These are phyloP conservation scores for Salix suchowensis DNA, from an alignment of 345 rosid genomes.

Conservation along the genomic window DNA sequence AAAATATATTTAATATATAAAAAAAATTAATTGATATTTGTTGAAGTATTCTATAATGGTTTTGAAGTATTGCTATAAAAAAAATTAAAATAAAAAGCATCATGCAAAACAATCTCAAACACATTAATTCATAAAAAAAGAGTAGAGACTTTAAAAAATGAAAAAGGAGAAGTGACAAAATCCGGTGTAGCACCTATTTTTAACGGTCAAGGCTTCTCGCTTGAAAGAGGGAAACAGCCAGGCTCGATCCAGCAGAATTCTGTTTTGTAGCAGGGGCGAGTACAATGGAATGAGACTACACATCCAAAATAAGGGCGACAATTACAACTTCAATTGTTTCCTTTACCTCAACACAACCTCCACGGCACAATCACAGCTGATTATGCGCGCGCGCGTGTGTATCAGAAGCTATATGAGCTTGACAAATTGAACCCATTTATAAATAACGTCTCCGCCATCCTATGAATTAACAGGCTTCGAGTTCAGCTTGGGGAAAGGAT, in stretches of 20 bases:
- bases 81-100: too few species aligned
- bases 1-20: too few species aligned
- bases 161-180: too few species aligned
- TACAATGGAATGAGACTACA: neutral
- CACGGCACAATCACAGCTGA: neutral
- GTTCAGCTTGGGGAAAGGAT: conserved; percentile 77
- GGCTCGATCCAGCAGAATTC: neutral
- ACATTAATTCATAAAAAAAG: too few species aligned
- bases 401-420: neutral
- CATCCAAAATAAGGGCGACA: neutral
- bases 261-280: neutral
- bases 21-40: too few species aligned
- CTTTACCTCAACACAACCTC: neutral
- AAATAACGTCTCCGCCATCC: neutral
- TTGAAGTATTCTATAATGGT: too few species aligned
- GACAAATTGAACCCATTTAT: neutral
- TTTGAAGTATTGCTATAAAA: too few species aligned
- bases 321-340: neutral
- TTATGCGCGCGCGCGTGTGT: too few species aligned
- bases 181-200: too few species aligned
- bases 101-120: too few species aligned
- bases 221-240: neutral
- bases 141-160: too few species aligned
- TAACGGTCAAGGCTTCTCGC: neutral
- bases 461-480: conserved; percentile 80